A percentile compares a stretch with the other conserved stretches of the same genome.
Evolutionary conservation across 371 early-diverging fungal species (phyloP).

Genomic region (Mucor plumbeus): DNA sequence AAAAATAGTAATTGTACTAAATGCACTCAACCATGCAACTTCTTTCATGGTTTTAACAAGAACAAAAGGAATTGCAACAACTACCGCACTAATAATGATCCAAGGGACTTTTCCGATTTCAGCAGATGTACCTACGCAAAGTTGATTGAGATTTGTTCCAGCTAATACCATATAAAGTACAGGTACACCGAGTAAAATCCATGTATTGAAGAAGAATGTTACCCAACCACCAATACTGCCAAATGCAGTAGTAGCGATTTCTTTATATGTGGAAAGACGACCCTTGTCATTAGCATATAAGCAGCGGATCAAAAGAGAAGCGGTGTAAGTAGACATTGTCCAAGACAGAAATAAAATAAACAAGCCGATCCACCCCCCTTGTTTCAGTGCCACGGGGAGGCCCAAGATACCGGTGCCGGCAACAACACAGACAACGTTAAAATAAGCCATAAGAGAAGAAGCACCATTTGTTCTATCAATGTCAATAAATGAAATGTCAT

Average conservation of each 20-base stretch:
- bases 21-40: slow-evolving; percentile 65
- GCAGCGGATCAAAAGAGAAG: slow-evolving; percentile 40
- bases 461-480: slow-evolving; percentile 31
- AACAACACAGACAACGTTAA: slow-evolving; percentile 62
- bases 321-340: slow-evolving; percentile 66
- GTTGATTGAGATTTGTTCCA: slow-evolving; percentile 54
- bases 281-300: slow-evolving; percentile 43
- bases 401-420: slow-evolving; percentile 86
- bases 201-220: slow-evolving; percentile 60
- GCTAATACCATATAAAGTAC: slow-evolving; percentile 61
- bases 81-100: slow-evolving; percentile 71
- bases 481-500: slow-evolving; percentile 4
- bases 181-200: slow-evolving; percentile 60
- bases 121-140: slow-evolving; percentile 41
- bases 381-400: slow-evolving; percentile 80
- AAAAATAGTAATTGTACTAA: slow-evolving; percentile 61
- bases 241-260: slow-evolving; percentile 42
- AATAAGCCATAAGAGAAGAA: slow-evolving; percentile 44
- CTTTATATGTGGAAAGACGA: slow-evolving; percentile 48
- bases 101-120: slow-evolving; percentile 48
- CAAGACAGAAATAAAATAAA: slow-evolving; percentile 79
- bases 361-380: slow-evolving; percentile 83
- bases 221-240: slow-evolving; percentile 48
- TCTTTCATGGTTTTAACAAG: slow-evolving; percentile 66
- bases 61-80: slow-evolving; percentile 56